Base-by-base conservation (phyloP, 768 basidiomycete genomes). In the Agrocybe chaxingu region DNA sequence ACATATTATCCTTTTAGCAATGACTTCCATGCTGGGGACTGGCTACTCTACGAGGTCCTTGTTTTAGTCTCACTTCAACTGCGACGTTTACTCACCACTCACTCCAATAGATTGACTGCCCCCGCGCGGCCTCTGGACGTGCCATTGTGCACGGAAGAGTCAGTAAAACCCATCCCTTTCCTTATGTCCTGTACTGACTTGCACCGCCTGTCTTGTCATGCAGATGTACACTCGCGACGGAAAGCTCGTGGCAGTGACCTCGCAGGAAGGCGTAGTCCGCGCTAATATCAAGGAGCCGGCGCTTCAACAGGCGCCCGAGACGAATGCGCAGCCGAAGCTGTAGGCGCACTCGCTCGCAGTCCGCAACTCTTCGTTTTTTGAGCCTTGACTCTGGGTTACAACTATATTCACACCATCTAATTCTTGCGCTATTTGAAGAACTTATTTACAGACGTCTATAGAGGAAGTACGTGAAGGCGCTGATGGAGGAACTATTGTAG, bases 221-320 rank as follows among this genome's bases (percentile, higher is more conserved):
- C 44, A 91, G 87, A 67, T 92, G 61, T 92, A 86, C 62, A 82
- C 82, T n/a, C 80, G 74, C 24, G 63, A 67, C 19, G 89, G 89
- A 7, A 76, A 62, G 5, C 69, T 92, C 9, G 75, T 91, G 19
- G 90, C 89, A n/a, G 80, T 88, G 9, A 83, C 80, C 29, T 81
- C 85, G 19, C 90, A 92, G 62, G 90, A 92, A 70, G 90, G 89
- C 5, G 85, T 89, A 7, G 73, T 89, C 37, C 78, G 88, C 37
- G 82, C 81, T 30, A 70, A 78, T 56, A 68, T 75, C 55, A 73
- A 53, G 75, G 70, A 9, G 76, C 76, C 10, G 58, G 58, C 10
- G 63, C 57, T 36, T 49, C 51, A 24, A 65, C 65, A 50, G 24
- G 24, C 24, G 24, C 24, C 50, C 47, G 41, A 57, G 37, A 30